Evolutionary conservation across 1,284 basidiomycete species (phyloP).

Genomic region (Cutaneotrichosporon cutaneum): DNA sequence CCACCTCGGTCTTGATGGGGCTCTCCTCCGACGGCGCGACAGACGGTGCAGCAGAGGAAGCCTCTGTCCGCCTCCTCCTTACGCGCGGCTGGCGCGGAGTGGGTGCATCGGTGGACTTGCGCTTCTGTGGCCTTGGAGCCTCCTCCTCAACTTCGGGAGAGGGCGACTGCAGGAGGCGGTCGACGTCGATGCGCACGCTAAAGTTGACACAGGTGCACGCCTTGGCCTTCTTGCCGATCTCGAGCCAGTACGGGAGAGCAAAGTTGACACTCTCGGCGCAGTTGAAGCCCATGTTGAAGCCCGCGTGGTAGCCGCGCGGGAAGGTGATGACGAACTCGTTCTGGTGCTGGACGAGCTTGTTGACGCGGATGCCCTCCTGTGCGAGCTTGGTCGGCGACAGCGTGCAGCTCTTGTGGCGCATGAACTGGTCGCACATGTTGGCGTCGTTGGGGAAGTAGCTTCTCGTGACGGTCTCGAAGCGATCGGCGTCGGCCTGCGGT

Average conservation of each 20-base stretch:
- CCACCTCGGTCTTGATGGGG: neutral
- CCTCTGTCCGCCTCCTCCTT: constrained; percentile 5
- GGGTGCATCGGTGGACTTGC: neutral
- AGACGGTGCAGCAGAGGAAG: neutral
- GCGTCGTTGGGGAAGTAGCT: constrained; percentile 85
- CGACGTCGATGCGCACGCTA: constrained; percentile 85
- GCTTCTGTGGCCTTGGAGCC: constrained; percentile 7
- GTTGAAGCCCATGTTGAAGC: constrained; percentile 96
- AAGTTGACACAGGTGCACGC: constrained; percentile 78
- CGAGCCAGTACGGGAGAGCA: constrained; percentile 91
- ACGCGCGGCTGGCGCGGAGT: constrained; percentile 3
- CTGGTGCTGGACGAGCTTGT: constrained; percentile 81
- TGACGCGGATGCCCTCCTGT: constrained; percentile 77
- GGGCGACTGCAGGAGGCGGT: constrained; percentile 62
- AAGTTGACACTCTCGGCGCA: constrained; percentile 99
- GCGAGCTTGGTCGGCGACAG: constrained; percentile 83
- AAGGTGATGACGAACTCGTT: constrained; percentile 97
- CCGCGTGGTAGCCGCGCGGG: constrained; percentile 90
- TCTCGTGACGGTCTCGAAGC: constrained; percentile 64
- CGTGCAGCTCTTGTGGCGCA: constrained; percentile 95
- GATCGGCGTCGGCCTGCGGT: constrained; percentile 75
- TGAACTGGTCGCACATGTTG: constrained; percentile 82
- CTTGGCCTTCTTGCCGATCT: constrained; percentile 77
- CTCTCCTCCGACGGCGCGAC: neutral
- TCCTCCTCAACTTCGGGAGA: neutral